These are phyloP conservation scores for Coemansia aciculifera DNA, from an alignment of 192 early-diverging fungal genomes.

Conservation along the genomic window DNA sequence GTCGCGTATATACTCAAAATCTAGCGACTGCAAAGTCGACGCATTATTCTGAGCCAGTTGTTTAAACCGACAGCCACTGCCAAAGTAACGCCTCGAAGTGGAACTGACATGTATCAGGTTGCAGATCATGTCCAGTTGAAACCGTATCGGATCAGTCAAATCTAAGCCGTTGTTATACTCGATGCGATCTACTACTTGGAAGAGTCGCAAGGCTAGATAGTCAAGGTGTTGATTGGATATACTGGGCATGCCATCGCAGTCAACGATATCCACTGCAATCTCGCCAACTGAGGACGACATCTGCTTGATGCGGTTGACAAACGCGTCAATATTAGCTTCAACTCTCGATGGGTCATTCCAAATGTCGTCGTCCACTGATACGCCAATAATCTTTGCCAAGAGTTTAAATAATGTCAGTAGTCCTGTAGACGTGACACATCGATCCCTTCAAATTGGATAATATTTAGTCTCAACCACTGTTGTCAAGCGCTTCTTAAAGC, in stretches of 20 bases:
- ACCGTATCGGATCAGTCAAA: background rate
- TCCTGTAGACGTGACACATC: background rate
- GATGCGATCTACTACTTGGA: background rate
- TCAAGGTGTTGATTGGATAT: background rate
- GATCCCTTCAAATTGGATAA: no score
- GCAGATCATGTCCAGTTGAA: background rate
- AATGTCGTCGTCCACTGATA: background rate
- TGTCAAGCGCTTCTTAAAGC: no score
- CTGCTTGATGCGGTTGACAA: background rate
- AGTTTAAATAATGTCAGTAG: background rate
- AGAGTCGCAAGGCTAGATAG: background rate
- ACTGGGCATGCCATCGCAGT: background rate
- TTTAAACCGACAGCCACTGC: background rate
- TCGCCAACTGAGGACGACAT: background rate
- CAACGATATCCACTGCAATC: background rate
- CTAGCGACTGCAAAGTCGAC: background rate
- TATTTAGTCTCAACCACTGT: no score
- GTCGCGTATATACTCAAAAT: background rate
- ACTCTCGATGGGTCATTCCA: background rate
- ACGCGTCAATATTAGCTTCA: background rate
- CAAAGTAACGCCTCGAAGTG: background rate
- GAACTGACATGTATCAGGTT: background rate
- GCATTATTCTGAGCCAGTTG: background rate
- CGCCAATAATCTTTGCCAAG: no score
- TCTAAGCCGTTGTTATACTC: background rate